Base-by-base conservation (phyloP, 495 filamentous ascomycete genomes). In the Hyaloscypha bicolor region DNA sequence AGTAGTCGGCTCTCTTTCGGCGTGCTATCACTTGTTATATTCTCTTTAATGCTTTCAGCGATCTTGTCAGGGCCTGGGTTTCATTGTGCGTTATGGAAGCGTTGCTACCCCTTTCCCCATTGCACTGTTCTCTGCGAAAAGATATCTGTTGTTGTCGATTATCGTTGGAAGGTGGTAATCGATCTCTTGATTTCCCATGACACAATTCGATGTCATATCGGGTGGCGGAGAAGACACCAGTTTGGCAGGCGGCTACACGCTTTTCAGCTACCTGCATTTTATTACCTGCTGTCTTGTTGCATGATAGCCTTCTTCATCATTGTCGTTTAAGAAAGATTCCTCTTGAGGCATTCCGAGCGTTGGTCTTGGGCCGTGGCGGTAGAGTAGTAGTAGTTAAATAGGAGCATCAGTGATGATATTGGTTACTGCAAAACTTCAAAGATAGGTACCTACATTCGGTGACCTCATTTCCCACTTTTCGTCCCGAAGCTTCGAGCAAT, bases 1-100 rank as follows among this genome's bases (percentile, higher is more conserved):
- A 91, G 74, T 90, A 73, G 79, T 51, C 6, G 59, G 30, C 39
- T 55, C 19, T 61, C 31, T 57, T 33, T 11, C 42, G 63, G 32
- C 22, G 2, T 30, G 33, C 3, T 9, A 60, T 32, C 37, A 57
- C 68, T 71, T 69, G 60, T 73, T 71, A 70, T 74, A 72, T 60
- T 74, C 63, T 70, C 67, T 72, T 68, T 72, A 67, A 72, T 74
- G 72, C 67, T 72, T 69, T 67, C 68, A 73, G 68, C 71, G 71
- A 73, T 71, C 66, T 67, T 69, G 63, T 71, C 55, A 59, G 52
- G 62, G 71, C 37, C 65, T 64, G 65, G 71, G 71, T 70, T 73
- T 73, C 68, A 68, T 73, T 73, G 62, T 68, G 68, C 71, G 70
- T 73, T 68, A 66, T 67, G 67, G 62, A 70, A 73, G 71, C 67